A percentile compares a stretch with the other conserved stretches of the same genome.
These are phyloP conservation scores for Oryza punctata DNA, from an alignment of 176 grass and related monocot genomes.

Conservation along the genomic window DNA sequence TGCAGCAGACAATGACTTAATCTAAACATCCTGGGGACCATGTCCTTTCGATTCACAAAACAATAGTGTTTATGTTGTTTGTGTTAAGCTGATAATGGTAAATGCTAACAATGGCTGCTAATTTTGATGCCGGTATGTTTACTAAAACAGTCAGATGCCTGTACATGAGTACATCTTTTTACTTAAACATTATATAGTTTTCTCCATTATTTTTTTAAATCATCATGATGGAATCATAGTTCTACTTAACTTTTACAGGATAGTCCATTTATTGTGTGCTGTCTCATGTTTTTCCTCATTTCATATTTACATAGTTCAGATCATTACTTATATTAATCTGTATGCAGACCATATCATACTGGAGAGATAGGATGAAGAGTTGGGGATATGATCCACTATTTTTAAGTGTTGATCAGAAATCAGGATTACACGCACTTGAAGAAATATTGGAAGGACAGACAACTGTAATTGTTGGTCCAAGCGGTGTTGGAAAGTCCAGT, in stretches of 20 bases:
- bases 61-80: background rate
- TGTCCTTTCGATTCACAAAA: background rate
- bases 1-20: background rate
- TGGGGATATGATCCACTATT: slow-evolving; percentile 94
- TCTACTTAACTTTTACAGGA: background rate
- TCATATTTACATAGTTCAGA: slow-evolving; percentile 1
- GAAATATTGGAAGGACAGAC: slow-evolving; percentile 74
- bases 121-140: background rate
- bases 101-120: background rate
- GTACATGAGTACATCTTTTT: background rate
- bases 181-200: background rate
- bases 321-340: slow-evolving; percentile 22
- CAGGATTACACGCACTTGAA: slow-evolving; percentile 64
- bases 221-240: slow-evolving; percentile 4
- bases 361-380: slow-evolving; percentile 71
- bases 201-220: background rate
- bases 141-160: background rate
- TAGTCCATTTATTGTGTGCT: slow-evolving; percentile 12
- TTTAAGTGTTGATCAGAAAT: slow-evolving; percentile 72
- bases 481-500: slow-evolving; percentile 91
- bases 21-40: background rate
- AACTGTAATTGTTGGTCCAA: slow-evolving; percentile 93
- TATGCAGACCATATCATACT: slow-evolving; percentile 64
- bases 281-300: background rate
- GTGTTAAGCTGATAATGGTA: background rate